These are phyloP conservation scores for Apophysomyces ossiformis DNA, from an alignment of 371 early-diverging fungal genomes.

Conservation along the genomic window DNA sequence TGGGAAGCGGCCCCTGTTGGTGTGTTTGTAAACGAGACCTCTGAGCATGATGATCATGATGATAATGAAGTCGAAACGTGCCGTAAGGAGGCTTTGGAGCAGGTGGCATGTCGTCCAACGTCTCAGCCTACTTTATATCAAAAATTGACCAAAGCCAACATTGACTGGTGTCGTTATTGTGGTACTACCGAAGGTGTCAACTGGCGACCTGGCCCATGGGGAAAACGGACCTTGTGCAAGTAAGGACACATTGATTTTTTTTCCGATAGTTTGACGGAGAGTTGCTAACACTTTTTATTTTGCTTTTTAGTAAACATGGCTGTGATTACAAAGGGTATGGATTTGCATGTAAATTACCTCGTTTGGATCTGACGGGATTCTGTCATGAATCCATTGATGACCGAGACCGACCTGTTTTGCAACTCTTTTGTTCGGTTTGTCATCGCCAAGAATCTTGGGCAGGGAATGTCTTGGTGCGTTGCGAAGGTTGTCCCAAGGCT, in stretches of 20 bases:
- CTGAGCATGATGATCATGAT: not conserved
- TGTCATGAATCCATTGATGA: slow-evolving; percentile 74
- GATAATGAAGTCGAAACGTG: not conserved
- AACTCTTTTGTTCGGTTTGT: slow-evolving; percentile 82
- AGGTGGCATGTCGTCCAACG: slow-evolving; percentile 23
- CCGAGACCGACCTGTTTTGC: slow-evolving; percentile 86
- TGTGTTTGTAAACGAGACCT: not conserved
- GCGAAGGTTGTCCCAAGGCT: slow-evolving; percentile 88
- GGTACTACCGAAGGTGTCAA: slow-evolving; percentile 92
- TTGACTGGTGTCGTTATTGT: slow-evolving; percentile 94
- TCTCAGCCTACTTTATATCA: slow-evolving; percentile 65
- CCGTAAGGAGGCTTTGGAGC: slow-evolving; percentile 4
- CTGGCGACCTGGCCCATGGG: slow-evolving; percentile 96
- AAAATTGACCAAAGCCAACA: slow-evolving; percentile 62
- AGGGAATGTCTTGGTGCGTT: slow-evolving; percentile 74
- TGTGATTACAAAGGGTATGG: slow-evolving; percentile 95
- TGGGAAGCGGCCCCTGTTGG: not conserved
- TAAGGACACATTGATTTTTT: slow-evolving; percentile 31
- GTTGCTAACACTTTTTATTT: slow-evolving; percentile 8
- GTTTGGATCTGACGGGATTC: slow-evolving; percentile 82
- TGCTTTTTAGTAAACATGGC: slow-evolving; percentile 76
- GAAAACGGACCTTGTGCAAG: slow-evolving; percentile 93
- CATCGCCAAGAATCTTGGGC: slow-evolving; percentile 70
- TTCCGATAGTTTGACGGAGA: not conserved
- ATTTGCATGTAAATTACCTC: slow-evolving; percentile 86